Conservation (phyloP, 352 stramenopile genomes). For the Globisporangium carolinianum region DNA sequence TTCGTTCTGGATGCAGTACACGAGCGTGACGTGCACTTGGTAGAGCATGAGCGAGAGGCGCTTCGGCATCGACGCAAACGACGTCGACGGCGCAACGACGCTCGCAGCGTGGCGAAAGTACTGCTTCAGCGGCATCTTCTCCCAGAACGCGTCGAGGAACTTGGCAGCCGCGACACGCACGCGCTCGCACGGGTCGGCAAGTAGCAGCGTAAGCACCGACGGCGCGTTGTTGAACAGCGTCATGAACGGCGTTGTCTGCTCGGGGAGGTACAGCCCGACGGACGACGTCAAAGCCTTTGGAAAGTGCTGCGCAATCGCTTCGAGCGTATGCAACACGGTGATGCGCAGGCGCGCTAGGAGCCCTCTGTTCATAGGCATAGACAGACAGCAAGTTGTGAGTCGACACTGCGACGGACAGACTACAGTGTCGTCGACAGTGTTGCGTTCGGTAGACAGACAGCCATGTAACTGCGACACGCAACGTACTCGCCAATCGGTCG, state of each 20-base stretch:
- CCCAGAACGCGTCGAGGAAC: constrained; percentile 79
- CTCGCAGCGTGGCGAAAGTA: constrained; percentile 62
- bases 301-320: constrained; percentile 62
- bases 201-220: constrained; percentile 70
- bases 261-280: constrained; percentile 73
- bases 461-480: neutral
- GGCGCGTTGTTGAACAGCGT: constrained; percentile 69
- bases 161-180: constrained; percentile 64
- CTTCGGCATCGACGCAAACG: constrained; percentile 83
- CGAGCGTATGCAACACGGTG: constrained; percentile 63
- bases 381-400: neutral
- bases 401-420: neutral
- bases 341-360: constrained; percentile 66
- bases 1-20: constrained; percentile 80
- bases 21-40: constrained; percentile 74
- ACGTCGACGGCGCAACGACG: constrained; percentile 41
- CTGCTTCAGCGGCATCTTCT: constrained; percentile 75
- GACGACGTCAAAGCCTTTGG: constrained; percentile 68
- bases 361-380: constrained; percentile 23
- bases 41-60: constrained; percentile 80
- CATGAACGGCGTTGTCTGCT: constrained; percentile 78
- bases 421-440: too few relatives aligned
- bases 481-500: constrained; percentile 46
- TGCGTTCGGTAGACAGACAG: too few relatives aligned
- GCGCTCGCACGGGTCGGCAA: constrained; percentile 73